These are phyloP conservation scores for Bolboschoenus planiculmis DNA, from an alignment of 176 grass and related monocot genomes.

Conservation along the genomic window DNA sequence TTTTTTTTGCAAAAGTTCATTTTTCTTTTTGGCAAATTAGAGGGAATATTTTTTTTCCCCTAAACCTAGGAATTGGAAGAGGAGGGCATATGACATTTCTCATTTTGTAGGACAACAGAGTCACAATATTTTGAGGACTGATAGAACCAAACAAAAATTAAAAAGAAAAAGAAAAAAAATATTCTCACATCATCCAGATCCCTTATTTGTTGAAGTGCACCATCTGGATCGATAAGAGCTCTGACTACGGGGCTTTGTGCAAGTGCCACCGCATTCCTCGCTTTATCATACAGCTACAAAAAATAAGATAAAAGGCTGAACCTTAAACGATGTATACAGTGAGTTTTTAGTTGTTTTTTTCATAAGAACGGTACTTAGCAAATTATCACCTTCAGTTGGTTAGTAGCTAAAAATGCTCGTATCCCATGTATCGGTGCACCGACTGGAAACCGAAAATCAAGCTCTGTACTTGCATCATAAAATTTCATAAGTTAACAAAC, in stretches of 20 bases:
- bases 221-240: slow-evolving; percentile 91
- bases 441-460: slow-evolving; percentile 91
- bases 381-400: slow-evolving; percentile 79
- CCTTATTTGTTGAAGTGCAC: slow-evolving; percentile 86
- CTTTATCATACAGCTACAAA: slow-evolving; percentile 87
- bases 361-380: not conserved
- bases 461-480: slow-evolving; percentile 44
- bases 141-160: not conserved
- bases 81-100: not conserved
- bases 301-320: slow-evolving; percentile 5
- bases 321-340: not conserved
- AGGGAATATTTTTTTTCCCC: not conserved
- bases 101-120: not conserved
- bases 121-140: not conserved
- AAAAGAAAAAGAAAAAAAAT: not conserved
- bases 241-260: slow-evolving; percentile 95
- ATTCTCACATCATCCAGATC: slow-evolving; percentile 79
- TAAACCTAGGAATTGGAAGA: not conserved
- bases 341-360: not conserved
- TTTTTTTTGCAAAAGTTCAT: not conserved
- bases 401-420: slow-evolving; percentile 83
- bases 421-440: slow-evolving; percentile 97
- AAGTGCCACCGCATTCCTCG: slow-evolving; percentile 94
- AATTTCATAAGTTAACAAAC: slow-evolving; percentile 13
- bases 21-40: not conserved